A percentile compares a stretch with the other conserved stretches of the same genome.
Conservation (phyloP, 257 asterid genomes). For the Ajuga chamaepitys region DNA sequence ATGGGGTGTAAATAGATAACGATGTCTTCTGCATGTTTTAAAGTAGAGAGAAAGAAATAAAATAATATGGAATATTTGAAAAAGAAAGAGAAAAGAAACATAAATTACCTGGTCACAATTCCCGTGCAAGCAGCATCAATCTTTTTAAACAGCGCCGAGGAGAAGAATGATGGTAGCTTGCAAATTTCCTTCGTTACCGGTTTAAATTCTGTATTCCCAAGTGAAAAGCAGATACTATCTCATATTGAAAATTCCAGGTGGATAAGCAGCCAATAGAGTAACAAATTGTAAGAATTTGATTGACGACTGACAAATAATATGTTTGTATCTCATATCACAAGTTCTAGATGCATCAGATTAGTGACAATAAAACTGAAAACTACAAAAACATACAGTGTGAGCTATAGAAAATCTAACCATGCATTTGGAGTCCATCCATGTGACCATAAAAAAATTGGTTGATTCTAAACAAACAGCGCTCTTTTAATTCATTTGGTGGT, state of each 20-base stretch:
- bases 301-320: background rate
- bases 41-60: background rate
- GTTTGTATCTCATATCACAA: background rate
- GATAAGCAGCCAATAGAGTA: conserved; percentile 8
- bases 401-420: conserved; percentile 48
- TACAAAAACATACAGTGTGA: background rate
- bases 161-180: conserved; percentile 98
- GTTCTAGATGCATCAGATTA: conserved; percentile 10
- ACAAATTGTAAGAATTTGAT: background rate
- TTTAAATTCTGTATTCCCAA: conserved; percentile 70
- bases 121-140: conserved; percentile 66
- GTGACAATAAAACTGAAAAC: conserved; percentile 7
- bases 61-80: background rate
- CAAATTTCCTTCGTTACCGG: conserved; percentile 94
- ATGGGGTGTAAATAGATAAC: background rate
- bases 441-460: conserved; percentile 98
- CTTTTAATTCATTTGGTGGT: conserved; percentile 88
- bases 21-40: conserved; percentile 2
- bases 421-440: conserved; percentile 78
- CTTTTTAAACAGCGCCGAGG: conserved; percentile 73
- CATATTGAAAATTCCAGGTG: conserved; percentile 7
- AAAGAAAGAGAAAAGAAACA: conserved; percentile 3
- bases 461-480: conserved; percentile 85
- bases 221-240: background rate
- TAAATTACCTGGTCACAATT: conserved; percentile 67